These are phyloP conservation scores for Phaeophleospora eucalypticola DNA, from an alignment of 2,329 filamentous ascomycete genomes.

Conservation along the genomic window DNA sequence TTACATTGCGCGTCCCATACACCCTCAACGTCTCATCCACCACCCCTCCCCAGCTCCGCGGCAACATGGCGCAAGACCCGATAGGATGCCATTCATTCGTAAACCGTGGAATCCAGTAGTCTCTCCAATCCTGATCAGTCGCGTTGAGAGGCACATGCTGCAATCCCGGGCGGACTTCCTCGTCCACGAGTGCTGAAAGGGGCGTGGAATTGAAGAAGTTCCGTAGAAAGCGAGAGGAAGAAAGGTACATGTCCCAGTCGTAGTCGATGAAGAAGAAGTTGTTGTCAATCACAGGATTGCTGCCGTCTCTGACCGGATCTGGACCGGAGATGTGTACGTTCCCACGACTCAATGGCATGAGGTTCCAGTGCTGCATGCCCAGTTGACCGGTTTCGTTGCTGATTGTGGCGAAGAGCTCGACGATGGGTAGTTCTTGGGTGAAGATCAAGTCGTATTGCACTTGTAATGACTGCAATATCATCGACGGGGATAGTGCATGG, in stretches of 20 bases:
- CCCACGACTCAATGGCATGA: constrained; percentile 26
- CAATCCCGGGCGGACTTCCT: constrained; percentile 31
- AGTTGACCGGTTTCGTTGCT: constrained; percentile 20
- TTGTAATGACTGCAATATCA: too few species aligned
- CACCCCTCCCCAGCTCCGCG: constrained; percentile 21
- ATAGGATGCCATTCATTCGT: constrained; percentile 12
- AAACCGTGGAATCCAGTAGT: constrained; percentile 10
- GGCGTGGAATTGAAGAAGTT: constrained; percentile 8
- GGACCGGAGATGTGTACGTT: constrained; percentile 25
- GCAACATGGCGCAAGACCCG: constrained; percentile 26
- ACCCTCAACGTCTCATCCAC: constrained; percentile 25
- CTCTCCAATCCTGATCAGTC: constrained; percentile 14
- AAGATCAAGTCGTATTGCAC: constrained; percentile 17
- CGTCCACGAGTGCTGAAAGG: constrained; percentile 25
- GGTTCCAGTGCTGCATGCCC: constrained; percentile 17
- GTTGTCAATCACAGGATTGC: constrained; percentile 30
- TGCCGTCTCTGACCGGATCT: constrained; percentile 20
- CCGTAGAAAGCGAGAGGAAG: constrained; percentile 13
- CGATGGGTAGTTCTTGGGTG: constrained; percentile 8
- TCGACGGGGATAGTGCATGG: too few species aligned
- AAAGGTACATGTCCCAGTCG: constrained; percentile 24
- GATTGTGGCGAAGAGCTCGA: constrained; percentile 10
- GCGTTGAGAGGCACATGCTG: constrained; percentile 14
- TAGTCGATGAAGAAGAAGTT: constrained; percentile 30
- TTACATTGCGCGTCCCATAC: constrained; percentile 11